Evolutionary conservation across 805 yeast genomes (phyloP).

Genomic region (Wilhelminamyces savonicus): DNA sequence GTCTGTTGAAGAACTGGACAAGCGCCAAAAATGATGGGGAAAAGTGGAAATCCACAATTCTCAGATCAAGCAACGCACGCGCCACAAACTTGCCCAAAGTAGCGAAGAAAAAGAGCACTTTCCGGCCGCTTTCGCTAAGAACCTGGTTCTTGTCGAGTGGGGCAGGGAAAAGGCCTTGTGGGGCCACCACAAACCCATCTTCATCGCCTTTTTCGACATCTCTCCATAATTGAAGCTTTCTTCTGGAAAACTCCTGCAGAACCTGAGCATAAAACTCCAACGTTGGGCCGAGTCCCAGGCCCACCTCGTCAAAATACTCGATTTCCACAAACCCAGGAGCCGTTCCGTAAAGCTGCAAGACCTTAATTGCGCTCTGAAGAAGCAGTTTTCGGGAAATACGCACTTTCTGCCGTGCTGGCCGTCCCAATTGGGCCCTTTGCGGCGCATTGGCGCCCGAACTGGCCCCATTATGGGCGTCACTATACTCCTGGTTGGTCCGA

Average conservation of each 20-base stretch:
- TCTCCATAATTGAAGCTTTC: conserved; percentile 66
- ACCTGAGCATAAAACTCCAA: conserved; percentile 83
- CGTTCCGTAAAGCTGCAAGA: conserved; percentile 67
- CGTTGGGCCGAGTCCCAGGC: conserved; percentile 97
- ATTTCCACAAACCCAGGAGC: conserved; percentile 81
- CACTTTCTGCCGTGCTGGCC: conserved; percentile 73
- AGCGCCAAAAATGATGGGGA: conserved; percentile 64
- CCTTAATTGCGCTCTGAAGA: conserved; percentile 72
- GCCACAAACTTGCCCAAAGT: conserved; percentile 81
- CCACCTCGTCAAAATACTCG: conserved; percentile 84
- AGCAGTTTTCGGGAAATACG: conserved; percentile 66
- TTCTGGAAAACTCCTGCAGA: conserved; percentile 64
- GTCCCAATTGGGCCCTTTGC: conserved; percentile 51
- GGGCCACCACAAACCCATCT: conserved; percentile 32
- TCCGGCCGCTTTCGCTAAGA: conserved; percentile 29
- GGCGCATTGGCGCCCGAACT: conserved; percentile 3
- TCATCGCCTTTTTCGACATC: conserved; percentile 16
- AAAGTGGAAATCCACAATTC: conserved; percentile 79
- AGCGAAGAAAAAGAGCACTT: conserved; percentile 48
- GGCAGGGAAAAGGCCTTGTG: conserved; percentile 66
- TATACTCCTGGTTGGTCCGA: conserved; percentile 34
- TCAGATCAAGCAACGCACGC: conserved; percentile 78
- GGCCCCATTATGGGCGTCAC: conserved; percentile 15
- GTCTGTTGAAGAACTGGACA: conserved; percentile 30
- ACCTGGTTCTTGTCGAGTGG: conserved; percentile 38